Conservation (phyloP, 768 basidiomycete species). For the Cantharellus anzutake region DNA sequence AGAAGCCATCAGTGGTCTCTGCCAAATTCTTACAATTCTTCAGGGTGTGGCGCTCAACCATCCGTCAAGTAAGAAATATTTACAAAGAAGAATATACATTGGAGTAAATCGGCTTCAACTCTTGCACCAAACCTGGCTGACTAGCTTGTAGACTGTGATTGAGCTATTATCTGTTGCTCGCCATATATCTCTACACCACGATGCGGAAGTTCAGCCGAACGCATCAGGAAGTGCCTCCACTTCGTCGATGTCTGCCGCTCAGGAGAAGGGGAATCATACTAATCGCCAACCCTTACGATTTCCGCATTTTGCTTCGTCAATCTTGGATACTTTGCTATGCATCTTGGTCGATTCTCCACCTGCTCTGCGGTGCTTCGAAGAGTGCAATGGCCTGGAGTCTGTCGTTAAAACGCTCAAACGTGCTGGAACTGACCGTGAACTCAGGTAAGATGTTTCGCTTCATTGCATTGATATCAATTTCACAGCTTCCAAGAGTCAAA, state of each 20-base stretch:
- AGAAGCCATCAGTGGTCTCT: conserved; percentile 30
- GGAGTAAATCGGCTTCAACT: conserved; percentile 30
- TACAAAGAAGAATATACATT: conserved; percentile 46
- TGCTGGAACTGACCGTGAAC: conserved; percentile 68
- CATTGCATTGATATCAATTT: background rate
- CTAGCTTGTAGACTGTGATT: conserved; percentile 22
- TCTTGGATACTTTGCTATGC: conserved; percentile 73
- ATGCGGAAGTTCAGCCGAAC: background rate
- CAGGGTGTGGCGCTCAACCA: conserved; percentile 66
- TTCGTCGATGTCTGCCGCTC: conserved; percentile 5
- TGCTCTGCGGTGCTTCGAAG: conserved; percentile 64
- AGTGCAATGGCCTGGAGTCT: conserved; percentile 52
- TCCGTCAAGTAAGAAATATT: conserved; percentile 40
- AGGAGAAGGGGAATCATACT: conserved; percentile 3
- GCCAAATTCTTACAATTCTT: conserved; percentile 42
- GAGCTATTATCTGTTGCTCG: conserved; percentile 52
- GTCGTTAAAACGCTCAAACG: conserved; percentile 81
- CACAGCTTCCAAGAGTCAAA: conserved; percentile 50
- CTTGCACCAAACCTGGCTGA: background rate
- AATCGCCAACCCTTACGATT: conserved; percentile 13
- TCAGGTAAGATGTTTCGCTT: conserved; percentile 32
- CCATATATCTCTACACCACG: conserved; percentile 27
- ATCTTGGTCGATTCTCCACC: conserved; percentile 71
- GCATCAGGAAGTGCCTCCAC: conserved; percentile 3
- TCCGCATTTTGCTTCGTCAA: conserved; percentile 39